These are phyloP conservation scores for Syzygium aromaticum DNA, from an alignment of 345 rosid species.

Conservation along the genomic window DNA sequence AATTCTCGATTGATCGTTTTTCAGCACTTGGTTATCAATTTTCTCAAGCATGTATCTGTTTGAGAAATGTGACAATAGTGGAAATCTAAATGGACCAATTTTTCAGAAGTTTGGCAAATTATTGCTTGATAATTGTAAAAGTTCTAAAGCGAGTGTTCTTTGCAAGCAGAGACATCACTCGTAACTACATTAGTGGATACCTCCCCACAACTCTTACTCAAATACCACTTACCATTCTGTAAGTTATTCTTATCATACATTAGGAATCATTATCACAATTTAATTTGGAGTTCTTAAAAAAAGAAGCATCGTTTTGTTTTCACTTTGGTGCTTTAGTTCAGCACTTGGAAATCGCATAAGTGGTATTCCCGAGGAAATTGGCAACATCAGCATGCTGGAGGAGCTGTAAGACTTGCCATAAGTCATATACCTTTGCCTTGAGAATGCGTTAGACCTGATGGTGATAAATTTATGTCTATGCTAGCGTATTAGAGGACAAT, in stretches of 20 bases:
- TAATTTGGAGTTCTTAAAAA: background rate
- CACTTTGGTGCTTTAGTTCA: constrained; percentile 23
- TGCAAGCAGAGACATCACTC: constrained; percentile 54
- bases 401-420: constrained; percentile 37
- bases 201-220: constrained; percentile 45
- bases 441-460: background rate
- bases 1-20: background rate
- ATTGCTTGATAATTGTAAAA: background rate
- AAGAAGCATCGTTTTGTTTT: background rate
- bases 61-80: background rate
- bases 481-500: constrained; percentile 61
- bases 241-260: constrained; percentile 9
- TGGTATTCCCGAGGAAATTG: constrained; percentile 61
- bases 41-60: background rate
- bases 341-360: constrained; percentile 52
- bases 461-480: background rate
- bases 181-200: constrained; percentile 66
- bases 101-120: background rate
- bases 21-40: too few species aligned
- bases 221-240: constrained; percentile 48
- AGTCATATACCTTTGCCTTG: background rate
- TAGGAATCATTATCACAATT: too few species aligned
- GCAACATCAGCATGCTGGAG: constrained; percentile 40
- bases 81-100: background rate
- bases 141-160: background rate